These are phyloP conservation scores for Mucor piriformis DNA, from an alignment of 371 early-diverging fungal species.

Conservation along the genomic window DNA sequence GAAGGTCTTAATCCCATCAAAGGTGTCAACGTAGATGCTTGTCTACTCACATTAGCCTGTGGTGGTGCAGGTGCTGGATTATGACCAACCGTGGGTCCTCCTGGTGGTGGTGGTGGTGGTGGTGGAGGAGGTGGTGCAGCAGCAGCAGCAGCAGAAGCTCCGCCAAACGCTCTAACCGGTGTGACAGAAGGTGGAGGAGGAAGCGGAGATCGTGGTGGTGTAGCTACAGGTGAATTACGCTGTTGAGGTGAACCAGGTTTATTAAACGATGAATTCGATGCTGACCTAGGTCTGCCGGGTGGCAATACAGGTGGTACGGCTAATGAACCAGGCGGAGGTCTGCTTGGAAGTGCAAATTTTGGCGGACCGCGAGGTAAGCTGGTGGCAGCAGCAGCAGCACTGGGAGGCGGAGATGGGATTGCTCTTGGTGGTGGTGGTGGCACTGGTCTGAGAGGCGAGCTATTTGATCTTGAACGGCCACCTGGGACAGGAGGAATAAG, in stretches of 20 bases:
- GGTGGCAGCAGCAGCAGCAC: constrained; percentile 2
- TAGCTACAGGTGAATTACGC: not conserved
- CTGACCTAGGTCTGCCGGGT: constrained; percentile 40
- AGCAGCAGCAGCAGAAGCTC: constrained; percentile 18
- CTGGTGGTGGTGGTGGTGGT: not conserved
- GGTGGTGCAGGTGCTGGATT: constrained; percentile 7
- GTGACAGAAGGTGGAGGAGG: constrained; percentile 30
- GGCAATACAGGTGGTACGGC: constrained; percentile 45
- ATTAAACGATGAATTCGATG: constrained; percentile 26
- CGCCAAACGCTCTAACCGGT: not conserved
- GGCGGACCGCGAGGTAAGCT: constrained; percentile 5
- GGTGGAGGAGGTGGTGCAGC: constrained; percentile 29
- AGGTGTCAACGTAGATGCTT: constrained; percentile 1
- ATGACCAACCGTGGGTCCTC: not conserved
- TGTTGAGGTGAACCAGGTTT: too few species aligned
- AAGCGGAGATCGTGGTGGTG: constrained; percentile 20
- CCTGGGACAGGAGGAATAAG: constrained; percentile 35
- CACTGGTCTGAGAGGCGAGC: constrained; percentile 47
- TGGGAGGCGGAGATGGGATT: constrained; percentile 39
- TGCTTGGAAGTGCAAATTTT: constrained; percentile 11
- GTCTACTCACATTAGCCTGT: constrained; percentile 3
- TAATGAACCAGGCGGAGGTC: constrained; percentile 6
- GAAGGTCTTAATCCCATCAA: constrained; percentile 13
- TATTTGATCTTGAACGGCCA: constrained; percentile 44
- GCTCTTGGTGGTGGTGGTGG: constrained; percentile 44